Base-by-base conservation (phyloP, 108 stramenopile species). In the Pseudonitzschia multiseries region DNA sequence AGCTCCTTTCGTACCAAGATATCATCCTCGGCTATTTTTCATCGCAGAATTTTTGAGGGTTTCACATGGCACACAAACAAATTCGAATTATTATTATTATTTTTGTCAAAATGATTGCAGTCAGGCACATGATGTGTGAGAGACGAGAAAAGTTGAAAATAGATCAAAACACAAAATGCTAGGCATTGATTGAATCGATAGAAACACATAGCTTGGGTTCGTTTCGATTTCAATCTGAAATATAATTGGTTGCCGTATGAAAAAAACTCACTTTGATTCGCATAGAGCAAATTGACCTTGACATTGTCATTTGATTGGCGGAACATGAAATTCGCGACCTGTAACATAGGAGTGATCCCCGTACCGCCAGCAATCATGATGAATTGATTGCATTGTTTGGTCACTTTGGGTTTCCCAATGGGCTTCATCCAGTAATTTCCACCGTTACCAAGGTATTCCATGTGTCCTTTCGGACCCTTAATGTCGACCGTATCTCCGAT, bases 311-410 rank as follows among this genome's bases (percentile, higher is more conserved):
- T 88, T 12, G 76, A 73, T 54, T 75, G 72, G 32, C 63, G 48
- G 53, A 80, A 80, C 52, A 84, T 77, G 43, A 96, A 88, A 54
- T 95, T 71, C 57, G 96, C 82, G 3, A 98, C 77, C 74, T 98
- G 99, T 26, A 97, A 83, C 94, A 97, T 97, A 33, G 99, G 99
- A 13, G 99, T 99, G 77, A 99, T 97, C 17, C 99, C 99, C 12
- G 99, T 98, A n/a, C 99, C 99, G 10, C 99, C 99, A 24, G 97
- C 98, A 72, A 99, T 93, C 96, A 98, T 95, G 42, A 92, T 93
- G 70, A 99, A 80, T 65, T 93, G 81, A 8, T 79, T 82, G 42
- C 81, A 83, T 15, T 70, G 78, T 10, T 92, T 83, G 28, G 65
- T 44, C 71, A 91, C 77, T 20, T 82, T 62, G 28, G 88, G 86